Conservation (phyloP, 176 grass and related monocot genomes). For the Dendrocalamus sinicus region DNA sequence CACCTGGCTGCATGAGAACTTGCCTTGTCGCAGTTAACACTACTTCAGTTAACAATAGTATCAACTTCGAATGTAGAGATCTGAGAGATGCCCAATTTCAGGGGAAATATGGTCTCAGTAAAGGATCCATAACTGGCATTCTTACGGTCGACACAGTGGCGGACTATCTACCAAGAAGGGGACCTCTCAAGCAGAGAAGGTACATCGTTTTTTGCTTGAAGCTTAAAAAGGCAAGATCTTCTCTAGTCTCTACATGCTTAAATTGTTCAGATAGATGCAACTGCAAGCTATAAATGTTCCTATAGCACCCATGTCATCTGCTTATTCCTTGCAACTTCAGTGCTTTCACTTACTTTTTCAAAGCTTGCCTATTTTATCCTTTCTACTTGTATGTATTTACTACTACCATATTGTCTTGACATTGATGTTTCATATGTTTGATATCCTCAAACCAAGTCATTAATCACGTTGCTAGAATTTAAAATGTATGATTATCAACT, state of each 20-base stretch:
- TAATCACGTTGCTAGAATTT: neutral
- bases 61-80: slow-evolving; percentile 63
- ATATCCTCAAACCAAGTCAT: neutral
- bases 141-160: slow-evolving; percentile 81
- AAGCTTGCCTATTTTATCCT: slow-evolving; percentile 1
- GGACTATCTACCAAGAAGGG: slow-evolving; percentile 92
- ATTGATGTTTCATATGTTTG: slow-evolving; percentile 17
- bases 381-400: slow-evolving; percentile 31
- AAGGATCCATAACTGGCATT: slow-evolving; percentile 72
- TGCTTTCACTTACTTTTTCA: neutral
- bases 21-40: slow-evolving; percentile 77
- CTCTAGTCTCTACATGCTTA: neutral
- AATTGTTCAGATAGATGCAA: neutral
- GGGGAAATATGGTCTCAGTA: slow-evolving; percentile 55
- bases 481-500: neutral
- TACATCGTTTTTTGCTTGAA: slow-evolving; percentile 45
- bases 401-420: neutral
- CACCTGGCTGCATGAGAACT: slow-evolving; percentile 81
- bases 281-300: slow-evolving; percentile 5
- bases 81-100: slow-evolving; percentile 51
- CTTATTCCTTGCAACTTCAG: neutral
- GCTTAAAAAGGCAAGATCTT: neutral
- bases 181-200: slow-evolving; percentile 86
- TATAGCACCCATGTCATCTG: neutral
- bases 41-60: slow-evolving; percentile 31